Conservation (phyloP, 495 filamentous ascomycete genomes). For the Neurospora sp. region DNA sequence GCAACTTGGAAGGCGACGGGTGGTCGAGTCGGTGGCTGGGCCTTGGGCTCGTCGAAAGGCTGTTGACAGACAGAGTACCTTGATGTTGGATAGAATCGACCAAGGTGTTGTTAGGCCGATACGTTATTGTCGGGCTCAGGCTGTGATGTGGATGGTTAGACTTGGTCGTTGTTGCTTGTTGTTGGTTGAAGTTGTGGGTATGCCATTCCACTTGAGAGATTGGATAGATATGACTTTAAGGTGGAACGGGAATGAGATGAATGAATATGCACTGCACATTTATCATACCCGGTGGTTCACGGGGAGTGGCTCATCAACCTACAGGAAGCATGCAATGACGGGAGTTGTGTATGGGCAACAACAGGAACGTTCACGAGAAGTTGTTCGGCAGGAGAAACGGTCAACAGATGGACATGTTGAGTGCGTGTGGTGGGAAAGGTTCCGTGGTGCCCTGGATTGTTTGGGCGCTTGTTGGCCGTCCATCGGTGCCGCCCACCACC, state of each 20-base stretch:
- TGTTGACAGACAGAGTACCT: not conserved
- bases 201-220: not conserved
- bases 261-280: not conserved
- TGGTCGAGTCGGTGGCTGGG: not conserved
- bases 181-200: not conserved
- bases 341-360: not conserved
- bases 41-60: not conserved
- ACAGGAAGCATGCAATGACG: not conserved
- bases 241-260: not conserved
- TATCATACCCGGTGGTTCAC: not conserved
- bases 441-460: not conserved
- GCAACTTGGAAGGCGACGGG: not conserved
- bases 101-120: not conserved
- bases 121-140: not conserved
- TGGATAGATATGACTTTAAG: not conserved
- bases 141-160: not conserved
- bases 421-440: not conserved
- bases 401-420: not conserved
- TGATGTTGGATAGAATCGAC: not conserved
- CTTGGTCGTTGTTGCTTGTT: not conserved
- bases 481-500: not conserved
- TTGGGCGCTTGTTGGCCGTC: not conserved
- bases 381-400: not conserved
- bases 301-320: not conserved
- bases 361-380: not conserved